Base-by-base conservation (phyloP, 495 filamentous ascomycete genomes). In the Parathielavia appendiculata region DNA sequence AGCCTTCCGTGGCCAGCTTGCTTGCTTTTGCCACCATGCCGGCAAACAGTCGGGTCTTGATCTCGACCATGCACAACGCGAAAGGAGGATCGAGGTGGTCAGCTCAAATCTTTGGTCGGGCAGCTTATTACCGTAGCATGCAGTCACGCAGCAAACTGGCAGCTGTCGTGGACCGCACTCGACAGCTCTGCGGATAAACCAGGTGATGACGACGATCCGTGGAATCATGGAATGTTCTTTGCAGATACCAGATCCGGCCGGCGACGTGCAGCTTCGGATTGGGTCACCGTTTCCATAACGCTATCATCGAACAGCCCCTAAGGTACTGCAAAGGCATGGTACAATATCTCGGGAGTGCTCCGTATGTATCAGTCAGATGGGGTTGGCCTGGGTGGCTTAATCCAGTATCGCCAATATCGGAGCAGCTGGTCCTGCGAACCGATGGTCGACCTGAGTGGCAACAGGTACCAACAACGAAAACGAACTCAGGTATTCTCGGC, bases 11-110 rank as follows among this genome's bases (percentile, higher is more conserved):
- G 8, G 30, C 40, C 26, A 3, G 26, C 26, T 6, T 47, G 13
- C 9, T 38, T 13, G 44, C 44, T 59, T 49, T 30, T 52, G 30
- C 56, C 56, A 43, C 56, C 40, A 45, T 58, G 38, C 56, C 56
- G 5, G n/a, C n/a, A n/a, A n/a, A n/a, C 39, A 46, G 46, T 19
- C 17, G 56, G 56, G 52, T 52, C 39, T 48, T 52, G 41, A 47
- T 36, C 11, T 30, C 23, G 23, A 32, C 35, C 26, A n/a, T 34
- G 48, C 48, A 36, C 16, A 8, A 6, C 16, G 32, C n/a, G 48
- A 11, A 23, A 49, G 26, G 30, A 1, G 13, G 40, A 34, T 32
- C 26, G 30, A 32, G 46, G 34, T 19, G 46, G 13, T 14, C 35
- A 38, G 35, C 35, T 38, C 10, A 16, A 20, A 26, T 14, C 22